Evolutionary conservation across 768 basidiomycete species (phyloP).

Genomic region (Myochromella boudieri): DNA sequence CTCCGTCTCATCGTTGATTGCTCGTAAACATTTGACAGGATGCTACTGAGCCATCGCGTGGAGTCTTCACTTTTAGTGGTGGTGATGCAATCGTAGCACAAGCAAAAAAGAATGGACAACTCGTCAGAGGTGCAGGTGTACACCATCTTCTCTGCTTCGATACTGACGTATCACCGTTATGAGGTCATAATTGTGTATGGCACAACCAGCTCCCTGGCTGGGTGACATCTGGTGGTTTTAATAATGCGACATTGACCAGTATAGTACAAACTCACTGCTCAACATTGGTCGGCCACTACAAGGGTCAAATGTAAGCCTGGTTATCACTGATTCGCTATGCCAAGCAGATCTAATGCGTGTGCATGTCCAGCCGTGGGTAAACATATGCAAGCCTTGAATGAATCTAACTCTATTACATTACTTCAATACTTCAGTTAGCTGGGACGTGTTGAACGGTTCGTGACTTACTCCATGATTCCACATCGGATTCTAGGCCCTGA

Average conservation of each 20-base stretch:
- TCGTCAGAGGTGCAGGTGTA: constrained; percentile 38
- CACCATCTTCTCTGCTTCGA: background rate
- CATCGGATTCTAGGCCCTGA: constrained; percentile 11
- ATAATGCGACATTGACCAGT: constrained; percentile 38
- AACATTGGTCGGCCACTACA: constrained; percentile 51
- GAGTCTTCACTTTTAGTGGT: constrained; percentile 42
- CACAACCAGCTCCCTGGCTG: constrained; percentile 52
- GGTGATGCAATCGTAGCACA: constrained; percentile 45
- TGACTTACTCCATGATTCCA: background rate
- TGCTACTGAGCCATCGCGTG: constrained; percentile 49
- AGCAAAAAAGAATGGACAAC: constrained; percentile 44
- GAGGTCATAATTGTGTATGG: constrained; percentile 51
- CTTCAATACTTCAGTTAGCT: constrained; percentile 30
- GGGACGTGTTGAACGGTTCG: constrained; percentile 44
- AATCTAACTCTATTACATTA: background rate
- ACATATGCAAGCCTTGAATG: too few species aligned
- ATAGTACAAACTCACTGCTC: constrained; percentile 50
- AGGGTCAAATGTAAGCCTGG: constrained; percentile 45
- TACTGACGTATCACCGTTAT: background rate
- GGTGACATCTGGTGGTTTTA: constrained; percentile 43
- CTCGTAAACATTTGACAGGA: constrained; percentile 30
- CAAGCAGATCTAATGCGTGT: background rate
- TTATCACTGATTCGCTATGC: background rate
- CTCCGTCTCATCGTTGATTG: background rate
- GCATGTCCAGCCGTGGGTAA: background rate